These are phyloP conservation scores for Phytophthora macrochlamydospora DNA, from an alignment of 352 stramenopile species.

Conservation along the genomic window DNA sequence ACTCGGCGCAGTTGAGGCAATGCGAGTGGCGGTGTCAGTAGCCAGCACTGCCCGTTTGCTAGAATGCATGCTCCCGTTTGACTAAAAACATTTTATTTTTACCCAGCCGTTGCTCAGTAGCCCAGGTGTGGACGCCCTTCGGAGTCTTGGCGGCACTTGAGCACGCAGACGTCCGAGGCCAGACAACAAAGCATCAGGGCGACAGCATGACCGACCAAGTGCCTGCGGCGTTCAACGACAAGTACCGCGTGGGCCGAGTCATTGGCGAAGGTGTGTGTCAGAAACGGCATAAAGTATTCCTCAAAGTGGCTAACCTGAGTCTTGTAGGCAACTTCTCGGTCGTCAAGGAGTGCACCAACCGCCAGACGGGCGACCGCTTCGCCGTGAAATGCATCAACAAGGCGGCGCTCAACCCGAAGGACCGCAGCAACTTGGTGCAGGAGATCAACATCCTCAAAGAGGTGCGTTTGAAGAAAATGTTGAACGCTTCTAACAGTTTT, in stretches of 20 bases:
- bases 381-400: conserved; percentile 90
- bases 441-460: conserved; percentile 88
- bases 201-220: conserved; percentile 57
- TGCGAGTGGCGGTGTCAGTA: neutral
- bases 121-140: conserved; percentile 4
- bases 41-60: too few relatives aligned
- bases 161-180: neutral
- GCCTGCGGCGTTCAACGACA: conserved; percentile 65
- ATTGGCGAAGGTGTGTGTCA: conserved; percentile 62
- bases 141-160: conserved; percentile 21
- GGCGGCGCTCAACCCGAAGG: conserved; percentile 74
- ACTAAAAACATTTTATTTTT: neutral
- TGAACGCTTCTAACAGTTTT: conserved; percentile 5
- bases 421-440: conserved; percentile 76
- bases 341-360: conserved; percentile 76
- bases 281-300: neutral
- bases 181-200: conserved; percentile 13
- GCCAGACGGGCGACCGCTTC: conserved; percentile 54
- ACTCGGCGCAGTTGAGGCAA: neutral
- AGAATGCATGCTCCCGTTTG: too few relatives aligned
- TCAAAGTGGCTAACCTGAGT: conserved; percentile 1
- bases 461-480: conserved; percentile 12
- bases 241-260: conserved; percentile 80
- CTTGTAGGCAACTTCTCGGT: conserved; percentile 81
- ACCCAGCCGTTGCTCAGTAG: conserved; percentile 11